Conservation (phyloP, 768 basidiomycete genomes). For the Termitomyces sp. region DNA sequence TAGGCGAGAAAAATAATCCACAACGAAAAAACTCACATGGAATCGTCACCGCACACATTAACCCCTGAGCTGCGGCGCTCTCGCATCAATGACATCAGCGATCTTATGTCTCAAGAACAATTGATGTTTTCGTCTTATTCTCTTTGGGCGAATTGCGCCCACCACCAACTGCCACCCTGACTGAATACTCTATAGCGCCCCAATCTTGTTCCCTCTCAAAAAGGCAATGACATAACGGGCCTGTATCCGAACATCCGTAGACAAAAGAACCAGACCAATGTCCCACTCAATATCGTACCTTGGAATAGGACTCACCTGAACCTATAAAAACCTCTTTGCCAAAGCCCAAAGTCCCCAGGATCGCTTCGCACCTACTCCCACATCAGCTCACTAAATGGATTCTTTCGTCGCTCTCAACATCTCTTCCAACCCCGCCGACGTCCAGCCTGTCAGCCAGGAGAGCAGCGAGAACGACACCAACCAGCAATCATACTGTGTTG, state of each 20-base stretch:
- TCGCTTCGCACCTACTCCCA: neutral
- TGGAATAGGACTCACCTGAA: neutral
- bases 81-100: too few relatives aligned
- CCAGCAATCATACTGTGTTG: neutral
- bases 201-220: too few relatives aligned
- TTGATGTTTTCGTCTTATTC: too few relatives aligned
- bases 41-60: too few relatives aligned
- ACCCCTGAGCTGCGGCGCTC: too few relatives aligned
- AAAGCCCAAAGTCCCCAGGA: neutral
- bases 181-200: too few relatives aligned
- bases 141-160: too few relatives aligned
- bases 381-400: neutral
- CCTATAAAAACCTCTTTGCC: neutral
- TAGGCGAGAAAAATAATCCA: too few relatives aligned
- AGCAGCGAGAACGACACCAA: neutral
- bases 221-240: too few relatives aligned
- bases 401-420: slow-evolving; percentile 1
- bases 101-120: neutral
- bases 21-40: too few relatives aligned
- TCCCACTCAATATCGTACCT: neutral
- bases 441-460: neutral
- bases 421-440: neutral
- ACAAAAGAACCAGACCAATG: neutral
- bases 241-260: too few relatives aligned
- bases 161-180: too few relatives aligned